phyloP scores from a whole-genome alignment of 2,329 filamentous ascomycete species.

The Colletotrichum brevisporum region DNA sequence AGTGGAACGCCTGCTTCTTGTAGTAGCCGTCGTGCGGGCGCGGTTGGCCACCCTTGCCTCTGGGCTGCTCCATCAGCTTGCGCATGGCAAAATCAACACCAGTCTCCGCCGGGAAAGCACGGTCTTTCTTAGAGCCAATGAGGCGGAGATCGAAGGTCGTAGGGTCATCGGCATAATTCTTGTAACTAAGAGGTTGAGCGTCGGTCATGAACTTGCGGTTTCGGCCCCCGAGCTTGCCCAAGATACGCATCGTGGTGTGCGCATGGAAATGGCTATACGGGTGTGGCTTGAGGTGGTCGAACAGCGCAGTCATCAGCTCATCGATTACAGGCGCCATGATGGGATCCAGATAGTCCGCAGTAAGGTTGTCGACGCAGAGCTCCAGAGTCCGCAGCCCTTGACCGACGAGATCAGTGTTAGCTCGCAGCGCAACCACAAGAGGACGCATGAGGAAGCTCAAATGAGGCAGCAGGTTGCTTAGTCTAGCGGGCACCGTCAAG shows the following conservation, averaged over 20 bases:
- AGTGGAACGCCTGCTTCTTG: conserved; percentile 91
- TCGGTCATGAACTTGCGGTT: conserved; percentile 97
- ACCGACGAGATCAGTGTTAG: conserved; percentile 92
- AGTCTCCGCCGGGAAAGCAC: conserved; percentile 87
- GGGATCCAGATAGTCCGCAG: conserved; percentile 96
- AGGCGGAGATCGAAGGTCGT: conserved; percentile 91
- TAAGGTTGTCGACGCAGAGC: conserved; percentile 97
- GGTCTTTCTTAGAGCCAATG: conserved; percentile 89
- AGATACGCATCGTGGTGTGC: conserved; percentile 96
- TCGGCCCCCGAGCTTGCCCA: conserved; percentile 94
- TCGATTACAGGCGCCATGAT: conserved; percentile 99
- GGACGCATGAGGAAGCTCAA: conserved; percentile 97
- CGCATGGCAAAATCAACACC: conserved; percentile 91
- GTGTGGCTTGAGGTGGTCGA: conserved; percentile 93
- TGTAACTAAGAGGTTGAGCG: conserved; percentile 85
- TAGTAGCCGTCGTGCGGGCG: conserved; percentile 85
- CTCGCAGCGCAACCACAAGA: conserved; percentile 92
- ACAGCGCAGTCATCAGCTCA: conserved; percentile 97
- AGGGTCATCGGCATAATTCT: conserved; percentile 88
- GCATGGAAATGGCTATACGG: conserved; percentile 98
- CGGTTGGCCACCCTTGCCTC: conserved; percentile 66
- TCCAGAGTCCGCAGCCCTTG: conserved; percentile 95
- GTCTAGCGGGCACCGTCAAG: conserved; percentile 91
- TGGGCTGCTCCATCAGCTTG: conserved; percentile 86
- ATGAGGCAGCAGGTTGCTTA: conserved; percentile 96